Base-by-base conservation (phyloP, 2,329 filamentous ascomycete species). In the Pyrenophora graminea region DNA sequence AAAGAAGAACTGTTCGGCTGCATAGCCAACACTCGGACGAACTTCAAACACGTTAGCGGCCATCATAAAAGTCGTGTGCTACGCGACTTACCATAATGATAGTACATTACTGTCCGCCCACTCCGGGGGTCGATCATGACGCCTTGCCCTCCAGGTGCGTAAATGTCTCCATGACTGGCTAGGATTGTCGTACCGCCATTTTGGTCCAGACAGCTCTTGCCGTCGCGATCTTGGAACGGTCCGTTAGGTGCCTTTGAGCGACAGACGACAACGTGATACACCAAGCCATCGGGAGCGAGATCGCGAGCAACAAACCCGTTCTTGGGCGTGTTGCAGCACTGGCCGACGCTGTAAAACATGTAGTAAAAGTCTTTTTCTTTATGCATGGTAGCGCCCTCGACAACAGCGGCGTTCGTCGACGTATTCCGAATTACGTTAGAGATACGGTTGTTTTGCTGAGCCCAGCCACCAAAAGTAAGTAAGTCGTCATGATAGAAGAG, bases 191-290 rank as follows among this genome's bases (percentile, higher is more conserved):
- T 85, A 2, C 86, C 86, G 2, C 85, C 85, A 42, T 78, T 78
- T 3, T 74, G 59, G 1, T 74, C 77, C 62, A 83, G 83, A 46
- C 69, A 72, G 31, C 60, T 45, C 31, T 45, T 61, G 3, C 62
- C 67, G 0, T 54, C 36, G 13, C 47, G 32, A 42, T 70, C 67
- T 12, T 59, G 78, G 60, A 83, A 89, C 1, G 74, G 75, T 0
- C 83, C 78, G 0, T 72, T 81, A 3, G 79, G 73, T 2, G 68
- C 73, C 0, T 69, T 70, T 8, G 80, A 81, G 6, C 83, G 75
- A 68, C 85, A 88, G 10, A 86, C 83, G 56, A 79, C 81, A 64
- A 88, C 82, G 57, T 79, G 80, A 65, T 88, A 89, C 68, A 87
- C 85, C 23, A 77, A 73, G 2, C 84, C 84, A 0, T 77, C 52